These are phyloP conservation scores for Polytolypa hystricis DNA, from an alignment of 2,329 filamentous ascomycete genomes.

Conservation along the genomic window DNA sequence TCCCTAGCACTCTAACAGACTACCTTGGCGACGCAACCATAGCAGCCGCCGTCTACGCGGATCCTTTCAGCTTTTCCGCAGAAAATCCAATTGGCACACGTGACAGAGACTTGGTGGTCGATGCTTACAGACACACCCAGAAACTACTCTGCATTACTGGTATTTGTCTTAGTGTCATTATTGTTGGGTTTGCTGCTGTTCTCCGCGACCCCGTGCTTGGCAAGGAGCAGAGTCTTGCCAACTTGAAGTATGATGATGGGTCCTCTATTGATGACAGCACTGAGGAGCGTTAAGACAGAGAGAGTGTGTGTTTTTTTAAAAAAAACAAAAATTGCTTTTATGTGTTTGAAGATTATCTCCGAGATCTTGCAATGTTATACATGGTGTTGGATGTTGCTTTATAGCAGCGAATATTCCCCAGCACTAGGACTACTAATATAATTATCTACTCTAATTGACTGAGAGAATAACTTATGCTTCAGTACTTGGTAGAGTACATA, in stretches of 20 bases:
- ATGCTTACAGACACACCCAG: constrained; percentile 37
- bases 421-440: too few species aligned
- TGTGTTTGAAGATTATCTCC: too few species aligned
- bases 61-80: constrained; percentile 30
- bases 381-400: too few species aligned
- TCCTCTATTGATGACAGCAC: constrained; percentile 9
- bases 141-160: constrained; percentile 40
- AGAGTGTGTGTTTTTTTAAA: not conserved
- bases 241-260: constrained; percentile 31
- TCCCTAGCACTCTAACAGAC: constrained; percentile 37
- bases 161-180: constrained; percentile 36
- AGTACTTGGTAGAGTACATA: too few species aligned
- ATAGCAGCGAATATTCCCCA: too few species aligned
- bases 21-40: constrained; percentile 29
- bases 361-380: too few species aligned
- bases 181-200: constrained; percentile 36
- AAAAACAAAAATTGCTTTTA: too few species aligned
- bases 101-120: constrained; percentile 33
- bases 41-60: constrained; percentile 31
- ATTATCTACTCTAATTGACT: too few species aligned
- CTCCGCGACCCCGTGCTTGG: constrained; percentile 37
- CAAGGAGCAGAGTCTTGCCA: constrained; percentile 37
- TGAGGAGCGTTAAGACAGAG: not conserved
- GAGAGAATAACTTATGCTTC: too few species aligned
- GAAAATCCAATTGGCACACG: constrained; percentile 35